Evolutionary conservation across 2,329 filamentous ascomycete genomes (phyloP), one percentile per base, ranked within the genome.

Genomic region (Tolypocladium ophioglossoides): DNA sequence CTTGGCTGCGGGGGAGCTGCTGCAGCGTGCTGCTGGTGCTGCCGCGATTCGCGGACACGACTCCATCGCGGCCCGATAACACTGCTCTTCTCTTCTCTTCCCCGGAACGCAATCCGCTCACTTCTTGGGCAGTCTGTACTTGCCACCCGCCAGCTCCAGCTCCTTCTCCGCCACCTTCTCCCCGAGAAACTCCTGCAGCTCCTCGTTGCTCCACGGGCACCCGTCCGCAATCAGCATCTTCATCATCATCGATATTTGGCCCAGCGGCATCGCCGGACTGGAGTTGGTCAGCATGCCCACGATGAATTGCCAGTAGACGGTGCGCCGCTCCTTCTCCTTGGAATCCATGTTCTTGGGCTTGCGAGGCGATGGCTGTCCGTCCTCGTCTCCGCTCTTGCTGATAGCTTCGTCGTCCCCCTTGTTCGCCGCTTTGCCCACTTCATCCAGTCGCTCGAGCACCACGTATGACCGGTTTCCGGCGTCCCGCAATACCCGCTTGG

Each of bases 261-360:
- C 78, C 56, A 91, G 74, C 51, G 88, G 85, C 88, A 96, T 94
- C 32, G 86, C 72, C 20, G 79, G 83, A 20, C 86, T 86, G 62
- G 90, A 87, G 69, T 96, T 96, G 57, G 90, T 96, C 70, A 99
- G 74, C 94, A 99, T 97, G 52, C 89, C 90, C 54, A 91, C 77
- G 55, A 99, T 91, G 67, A 96, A 97, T 64, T 91, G 87, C 82
- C 88, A 90, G 70, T 96, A 96, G 40, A 96, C 79, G 46, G 72
- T 70, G 37, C 77, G 75, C 55, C 76, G 75, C 61, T 80, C 79
- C 61, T 78, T 75, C 64, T 84, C 82, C 66, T 89, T 86, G 59
- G 82, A 78, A 24, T 86, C 79, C 35, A 87, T 74, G 72, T 68
- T 72, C 56, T 74, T 77, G 52, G 75, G 70, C 60, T 83, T 78